Evolutionary conservation across 2,329 filamentous ascomycete genomes (phyloP).

Genomic region (Ceratocystis papillata): DNA sequence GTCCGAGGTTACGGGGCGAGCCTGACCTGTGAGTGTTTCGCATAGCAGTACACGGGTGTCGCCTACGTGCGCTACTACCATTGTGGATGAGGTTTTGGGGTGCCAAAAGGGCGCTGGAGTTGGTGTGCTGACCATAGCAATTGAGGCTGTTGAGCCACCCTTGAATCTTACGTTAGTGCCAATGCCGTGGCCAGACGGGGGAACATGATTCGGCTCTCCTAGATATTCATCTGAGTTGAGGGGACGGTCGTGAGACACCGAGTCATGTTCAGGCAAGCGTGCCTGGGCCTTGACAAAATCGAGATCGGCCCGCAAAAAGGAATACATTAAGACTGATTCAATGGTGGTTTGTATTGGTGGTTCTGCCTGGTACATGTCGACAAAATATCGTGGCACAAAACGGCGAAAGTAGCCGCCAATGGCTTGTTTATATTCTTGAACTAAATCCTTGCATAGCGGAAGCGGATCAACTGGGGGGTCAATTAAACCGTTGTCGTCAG

Average conservation of each 20-base stretch:
- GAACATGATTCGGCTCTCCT: conserved; percentile 45
- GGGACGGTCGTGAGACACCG: conserved; percentile 59
- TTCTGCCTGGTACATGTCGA: conserved; percentile 28
- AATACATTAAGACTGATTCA: conserved; percentile 60
- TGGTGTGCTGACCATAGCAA: conserved; percentile 84
- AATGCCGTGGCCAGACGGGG: conserved; percentile 51
- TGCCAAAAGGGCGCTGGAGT: conserved; percentile 93
- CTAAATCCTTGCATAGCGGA: conserved; percentile 57
- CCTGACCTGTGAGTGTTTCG: conserved; percentile 68
- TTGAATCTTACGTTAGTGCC: conserved; percentile 72
- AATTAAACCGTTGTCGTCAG: conserved; percentile 13
- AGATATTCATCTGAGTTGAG: conserved; percentile 79
- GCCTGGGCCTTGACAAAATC: conserved; percentile 90
- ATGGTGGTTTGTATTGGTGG: conserved; percentile 26
- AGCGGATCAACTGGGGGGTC: conserved; percentile 42
- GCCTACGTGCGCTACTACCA: conserved; percentile 82
- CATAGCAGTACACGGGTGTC: conserved; percentile 88
- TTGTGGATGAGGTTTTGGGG: conserved; percentile 68
- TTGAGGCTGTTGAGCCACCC: conserved; percentile 83
- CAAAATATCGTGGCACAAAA: conserved; percentile 72
- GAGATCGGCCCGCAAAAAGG: conserved; percentile 85
- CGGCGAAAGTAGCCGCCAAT: conserved; percentile 91
- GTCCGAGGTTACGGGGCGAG: conserved; percentile 74
- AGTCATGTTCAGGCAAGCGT: conserved; percentile 64
- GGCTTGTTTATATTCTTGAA: conserved; percentile 67